phyloP scores from a whole-genome alignment of 2,329 filamentous ascomycete genomes.

The Aspergillaceae sp. region DNA sequence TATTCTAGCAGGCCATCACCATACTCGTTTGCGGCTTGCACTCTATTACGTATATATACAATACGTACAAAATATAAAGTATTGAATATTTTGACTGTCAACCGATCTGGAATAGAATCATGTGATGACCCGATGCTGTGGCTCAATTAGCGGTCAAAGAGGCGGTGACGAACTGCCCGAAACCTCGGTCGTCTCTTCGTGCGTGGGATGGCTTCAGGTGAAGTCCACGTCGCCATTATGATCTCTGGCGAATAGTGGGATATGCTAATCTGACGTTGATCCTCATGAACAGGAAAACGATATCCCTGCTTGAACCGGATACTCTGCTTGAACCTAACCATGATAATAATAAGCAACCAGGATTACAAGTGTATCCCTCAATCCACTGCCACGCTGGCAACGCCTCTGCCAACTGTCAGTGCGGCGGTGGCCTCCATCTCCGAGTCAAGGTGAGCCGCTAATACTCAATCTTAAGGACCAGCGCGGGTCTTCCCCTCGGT shows the following conservation, averaged over 20 bases:
- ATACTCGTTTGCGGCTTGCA: slow-evolving; percentile 76
- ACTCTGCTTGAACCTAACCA: no score
- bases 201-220: no score
- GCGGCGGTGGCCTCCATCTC: slow-evolving; percentile 3
- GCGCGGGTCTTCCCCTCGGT: slow-evolving; percentile 11
- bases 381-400: slow-evolving; percentile 22
- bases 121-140: no score
- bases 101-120: no score
- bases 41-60: no score
- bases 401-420: slow-evolving; percentile 18
- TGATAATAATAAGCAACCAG: neutral
- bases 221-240: no score
- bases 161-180: neutral
- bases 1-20: slow-evolving; percentile 95
- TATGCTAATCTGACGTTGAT: no score
- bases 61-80: no score
- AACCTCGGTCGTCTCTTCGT: neutral
- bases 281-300: no score
- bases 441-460: slow-evolving; percentile 12
- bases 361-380: neutral
- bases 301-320: no score
- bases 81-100: no score
- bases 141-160: neutral
- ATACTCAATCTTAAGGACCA: slow-evolving; percentile 3
- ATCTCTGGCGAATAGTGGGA: no score